These are phyloP conservation scores for Yamadazyma pseudoaaseri DNA, from an alignment of 1,139 yeast genomes.

Conservation along the genomic window DNA sequence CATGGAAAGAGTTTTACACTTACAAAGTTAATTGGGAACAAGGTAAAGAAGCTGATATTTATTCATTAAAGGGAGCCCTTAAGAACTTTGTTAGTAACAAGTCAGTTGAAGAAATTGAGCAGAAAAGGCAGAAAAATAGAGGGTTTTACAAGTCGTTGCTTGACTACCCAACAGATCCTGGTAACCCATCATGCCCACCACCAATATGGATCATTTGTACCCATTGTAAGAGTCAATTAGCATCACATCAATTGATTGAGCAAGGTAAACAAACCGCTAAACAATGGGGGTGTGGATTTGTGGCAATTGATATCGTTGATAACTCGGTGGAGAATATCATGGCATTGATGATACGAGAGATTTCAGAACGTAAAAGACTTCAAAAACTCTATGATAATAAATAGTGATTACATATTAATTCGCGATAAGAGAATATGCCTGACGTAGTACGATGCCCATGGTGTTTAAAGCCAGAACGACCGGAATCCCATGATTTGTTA, in stretches of 20 bases:
- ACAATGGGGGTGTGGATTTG: conserved; percentile 64
- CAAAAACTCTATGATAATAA: conserved; percentile 8
- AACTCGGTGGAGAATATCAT: conserved; percentile 54
- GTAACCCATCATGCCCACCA: conserved; percentile 54
- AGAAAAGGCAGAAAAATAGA: conserved; percentile 16
- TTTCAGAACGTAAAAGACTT: conserved; percentile 44
- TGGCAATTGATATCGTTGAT: conserved; percentile 51
- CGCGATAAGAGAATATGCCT: conserved; percentile 5
- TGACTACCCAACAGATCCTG: conserved; percentile 39
- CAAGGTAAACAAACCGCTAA: conserved; percentile 56
- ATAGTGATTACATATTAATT: neutral
- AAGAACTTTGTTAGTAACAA: conserved; percentile 56
- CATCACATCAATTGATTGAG: conserved; percentile 57
- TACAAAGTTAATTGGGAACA: conserved; percentile 56
- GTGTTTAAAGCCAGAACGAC: conserved; percentile 13
- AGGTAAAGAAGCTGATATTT: conserved; percentile 66
- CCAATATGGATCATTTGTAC: conserved; percentile 70
- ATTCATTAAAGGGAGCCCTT: conserved; percentile 55
- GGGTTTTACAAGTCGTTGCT: conserved; percentile 16
- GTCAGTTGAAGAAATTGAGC: conserved; percentile 19
- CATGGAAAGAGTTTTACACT: conserved; percentile 66
- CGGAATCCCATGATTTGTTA: conserved; percentile 14
- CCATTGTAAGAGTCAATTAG: conserved; percentile 51
- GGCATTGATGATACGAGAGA: conserved; percentile 57
- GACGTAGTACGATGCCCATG: conserved; percentile 15